Conservation (phyloP, 225 moss, liverwort and hornwort genomes). For the Rhytidiadelphus loreus region DNA sequence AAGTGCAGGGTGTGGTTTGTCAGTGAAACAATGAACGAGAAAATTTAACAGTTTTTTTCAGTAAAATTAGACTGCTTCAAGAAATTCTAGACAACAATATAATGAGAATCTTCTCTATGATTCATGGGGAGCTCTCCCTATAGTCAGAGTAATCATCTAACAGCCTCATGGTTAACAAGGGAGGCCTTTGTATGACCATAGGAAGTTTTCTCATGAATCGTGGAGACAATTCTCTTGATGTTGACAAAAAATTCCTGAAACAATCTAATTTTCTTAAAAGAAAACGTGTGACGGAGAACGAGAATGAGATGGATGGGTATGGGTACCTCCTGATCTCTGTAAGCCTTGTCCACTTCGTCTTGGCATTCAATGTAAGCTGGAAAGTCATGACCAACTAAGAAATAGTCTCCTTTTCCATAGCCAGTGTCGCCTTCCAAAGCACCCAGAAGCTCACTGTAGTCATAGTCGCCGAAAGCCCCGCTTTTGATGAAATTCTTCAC, state of each 20-base stretch:
- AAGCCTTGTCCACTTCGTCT: constrained; percentile 84
- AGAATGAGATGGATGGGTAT: not conserved
- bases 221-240: not conserved
- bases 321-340: constrained; percentile 62
- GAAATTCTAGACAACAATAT: not conserved
- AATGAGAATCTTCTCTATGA: not conserved
- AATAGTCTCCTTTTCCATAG: constrained; percentile 80
- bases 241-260: not conserved
- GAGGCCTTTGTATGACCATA: not conserved
- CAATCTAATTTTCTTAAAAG: not conserved
- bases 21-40: not conserved
- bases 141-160: not conserved
- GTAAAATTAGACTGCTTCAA: not conserved
- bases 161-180: not conserved
- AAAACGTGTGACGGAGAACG: not conserved
- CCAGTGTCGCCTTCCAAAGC: constrained; percentile 76
- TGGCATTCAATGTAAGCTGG: constrained; percentile 79
- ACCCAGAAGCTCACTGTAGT: constrained; percentile 59
- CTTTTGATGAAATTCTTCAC: constrained; percentile 75
- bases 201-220: not conserved
- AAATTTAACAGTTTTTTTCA: not conserved
- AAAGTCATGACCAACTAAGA: constrained; percentile 89
- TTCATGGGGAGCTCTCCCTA: not conserved
- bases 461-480: constrained; percentile 70
- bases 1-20: not conserved